phyloP scores from a whole-genome alignment of 1,284 basidiomycete species.

The Moesziomyces globuligerus region DNA sequence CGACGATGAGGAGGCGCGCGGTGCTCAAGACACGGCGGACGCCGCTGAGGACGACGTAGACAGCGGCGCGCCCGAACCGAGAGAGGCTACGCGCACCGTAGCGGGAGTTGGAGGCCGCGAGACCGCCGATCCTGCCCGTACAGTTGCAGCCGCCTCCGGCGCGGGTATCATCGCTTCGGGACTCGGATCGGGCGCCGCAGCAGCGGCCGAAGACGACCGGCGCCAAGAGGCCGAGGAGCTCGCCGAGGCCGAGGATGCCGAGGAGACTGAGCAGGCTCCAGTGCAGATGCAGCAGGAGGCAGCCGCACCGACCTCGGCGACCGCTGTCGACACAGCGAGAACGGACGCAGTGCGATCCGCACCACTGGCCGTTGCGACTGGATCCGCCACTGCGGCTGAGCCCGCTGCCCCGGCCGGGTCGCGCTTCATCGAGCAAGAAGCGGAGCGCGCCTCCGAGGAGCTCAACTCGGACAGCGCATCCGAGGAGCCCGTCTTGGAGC shows the following conservation, averaged over 20 bases:
- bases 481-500: not conserved
- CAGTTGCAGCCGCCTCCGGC: constrained; percentile 11
- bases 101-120: constrained; percentile 18
- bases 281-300: not conserved
- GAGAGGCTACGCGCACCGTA: constrained; percentile 18
- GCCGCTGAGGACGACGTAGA: not conserved
- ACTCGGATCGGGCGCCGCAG: constrained; percentile 20
- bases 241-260: constrained; percentile 17
- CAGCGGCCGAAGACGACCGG: constrained; percentile 18
- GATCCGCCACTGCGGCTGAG: not conserved
- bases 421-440: constrained; percentile 15
- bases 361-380: not conserved
- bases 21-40: not conserved
- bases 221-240: constrained; percentile 15
- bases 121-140: constrained; percentile 10
- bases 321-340: not conserved
- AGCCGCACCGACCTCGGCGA: not conserved
- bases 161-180: constrained; percentile 27
- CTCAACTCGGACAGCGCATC: not conserved
- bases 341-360: too few species aligned
- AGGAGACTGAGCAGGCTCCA: not conserved
- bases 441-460: not conserved
- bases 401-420: constrained; percentile 1
- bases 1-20: constrained; percentile 22
- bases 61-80: not conserved